Conservation (phyloP, 345 rosid genomes). For the Clarkia xantiana region DNA sequence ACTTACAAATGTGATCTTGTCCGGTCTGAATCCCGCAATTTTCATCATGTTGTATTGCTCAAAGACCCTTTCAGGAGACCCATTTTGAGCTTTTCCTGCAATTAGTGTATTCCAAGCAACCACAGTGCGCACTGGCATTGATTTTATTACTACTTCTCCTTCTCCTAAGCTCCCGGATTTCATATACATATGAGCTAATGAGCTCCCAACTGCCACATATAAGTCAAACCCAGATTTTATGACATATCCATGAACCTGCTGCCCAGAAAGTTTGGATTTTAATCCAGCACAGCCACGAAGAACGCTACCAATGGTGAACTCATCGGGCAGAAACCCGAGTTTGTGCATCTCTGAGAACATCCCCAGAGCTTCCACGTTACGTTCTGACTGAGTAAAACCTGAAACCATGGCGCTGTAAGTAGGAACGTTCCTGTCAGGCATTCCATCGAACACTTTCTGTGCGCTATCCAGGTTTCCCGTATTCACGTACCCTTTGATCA, state of each 20-base stretch:
- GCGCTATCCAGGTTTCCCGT: slow-evolving; percentile 36
- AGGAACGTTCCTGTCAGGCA: slow-evolving; percentile 43
- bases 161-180: slow-evolving; percentile 44
- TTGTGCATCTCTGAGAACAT: slow-evolving; percentile 43
- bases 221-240: slow-evolving; percentile 50
- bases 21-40: slow-evolving; percentile 33
- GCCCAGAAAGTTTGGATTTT: slow-evolving; percentile 29
- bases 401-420: slow-evolving; percentile 65
- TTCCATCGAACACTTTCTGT: slow-evolving; percentile 49
- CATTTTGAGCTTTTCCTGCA: slow-evolving; percentile 76
- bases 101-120: slow-evolving; percentile 90
- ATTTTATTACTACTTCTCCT: slow-evolving; percentile 43
- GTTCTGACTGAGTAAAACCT: slow-evolving; percentile 51
- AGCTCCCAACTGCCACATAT: slow-evolving; percentile 27
- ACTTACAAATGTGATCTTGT: slow-evolving; percentile 70
- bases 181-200: slow-evolving; percentile 67
- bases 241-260: slow-evolving; percentile 50
- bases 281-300: slow-evolving; percentile 60
- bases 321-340: slow-evolving; percentile 31
- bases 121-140: slow-evolving; percentile 41
- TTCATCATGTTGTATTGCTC: slow-evolving; percentile 51
- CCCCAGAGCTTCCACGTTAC: slow-evolving; percentile 40
- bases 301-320: slow-evolving; percentile 47
- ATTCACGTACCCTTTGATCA: slow-evolving; percentile 37
- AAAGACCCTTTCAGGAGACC: slow-evolving; percentile 49